Evolutionary conservation across 2,329 filamentous ascomycete genomes (phyloP).

Genomic region (Trichoderma sp.): DNA sequence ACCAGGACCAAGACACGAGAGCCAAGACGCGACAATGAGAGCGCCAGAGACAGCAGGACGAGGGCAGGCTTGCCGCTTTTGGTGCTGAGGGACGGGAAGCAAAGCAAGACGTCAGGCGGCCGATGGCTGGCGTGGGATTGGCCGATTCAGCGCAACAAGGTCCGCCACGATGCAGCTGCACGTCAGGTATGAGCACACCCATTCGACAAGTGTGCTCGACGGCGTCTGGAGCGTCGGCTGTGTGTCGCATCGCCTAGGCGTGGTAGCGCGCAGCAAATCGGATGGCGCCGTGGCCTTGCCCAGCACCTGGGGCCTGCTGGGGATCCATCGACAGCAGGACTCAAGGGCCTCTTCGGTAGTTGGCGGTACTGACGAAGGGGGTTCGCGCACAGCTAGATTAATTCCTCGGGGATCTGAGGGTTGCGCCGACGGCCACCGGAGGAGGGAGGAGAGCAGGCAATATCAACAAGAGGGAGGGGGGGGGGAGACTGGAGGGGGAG

Average conservation of each 20-base stretch:
- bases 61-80: constrained; percentile 18
- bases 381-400: constrained; percentile 17
- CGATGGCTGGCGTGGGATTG: constrained; percentile 16
- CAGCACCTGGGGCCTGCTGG: constrained; percentile 7
- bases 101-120: constrained; percentile 20
- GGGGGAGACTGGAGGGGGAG: not conserved
- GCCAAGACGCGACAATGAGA: constrained; percentile 8
- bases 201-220: constrained; percentile 18
- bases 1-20: constrained; percentile 5
- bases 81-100: constrained; percentile 1
- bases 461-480: not conserved
- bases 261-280: constrained; percentile 18
- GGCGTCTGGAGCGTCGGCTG: constrained; percentile 18
- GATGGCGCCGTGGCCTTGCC: constrained; percentile 5
- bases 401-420: constrained; percentile 11
- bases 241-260: constrained; percentile 15
- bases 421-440: not conserved
- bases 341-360: constrained; percentile 16
- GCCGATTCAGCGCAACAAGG: constrained; percentile 14
- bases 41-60: not conserved
- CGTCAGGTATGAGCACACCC: constrained; percentile 19
- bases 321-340: constrained; percentile 9
- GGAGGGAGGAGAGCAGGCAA: not conserved
- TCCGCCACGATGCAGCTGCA: constrained; percentile 21
- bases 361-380: constrained; percentile 15